Evolutionary conservation across 164 flowering plant genomes (phyloP), one percentile per base, ranked within the genome.

Genomic region (Sedum album): DNA sequence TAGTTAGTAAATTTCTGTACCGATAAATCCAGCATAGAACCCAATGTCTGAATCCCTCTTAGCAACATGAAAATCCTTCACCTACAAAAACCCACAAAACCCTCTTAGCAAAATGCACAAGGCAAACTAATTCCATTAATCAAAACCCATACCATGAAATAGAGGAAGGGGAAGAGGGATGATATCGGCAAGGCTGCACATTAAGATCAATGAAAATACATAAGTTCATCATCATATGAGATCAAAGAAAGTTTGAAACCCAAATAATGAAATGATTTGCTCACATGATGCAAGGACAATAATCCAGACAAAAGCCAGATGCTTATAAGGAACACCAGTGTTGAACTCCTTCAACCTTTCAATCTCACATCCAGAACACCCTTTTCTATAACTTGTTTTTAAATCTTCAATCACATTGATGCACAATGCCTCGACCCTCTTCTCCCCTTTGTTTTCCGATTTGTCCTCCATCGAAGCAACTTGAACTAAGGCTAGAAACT

Each of bases 11-110:
- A n/a, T n/a, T 11, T 44, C 21, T 82, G 69, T 48, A 86, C 96
- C 96, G 30, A 87, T 76, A 73, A 66, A 84, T 35, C 96, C 96
- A 46, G 87, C 96, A 80, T 87, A 89, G 65, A 63, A 87, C 8
- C 88, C 85, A 69, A 89, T 85, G 69, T 89, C 93, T 76, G 85
- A 85, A 72, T 78, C 88, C 57, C 72, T 82, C 69, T 83, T 73
- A 14, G 92, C 86, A 68, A 89, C 79, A 60, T 80, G 80, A 51
- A 89, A 82, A 69, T 87, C 96, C 72, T 84, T 80, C 25, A 83
- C 70, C 91, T 89, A 20, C 13, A 64, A 35, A 64, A 0, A 1
- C 10, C 48, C 48, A 2, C 18, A 44, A 44, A 44, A 44, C 13
- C 42, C 8, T 39, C 42, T 8, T 39, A 39, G 11, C 42, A 39